Evolutionary conservation across 129 eudicot species (phyloP).

Genomic region (Flaveria brownii): DNA sequence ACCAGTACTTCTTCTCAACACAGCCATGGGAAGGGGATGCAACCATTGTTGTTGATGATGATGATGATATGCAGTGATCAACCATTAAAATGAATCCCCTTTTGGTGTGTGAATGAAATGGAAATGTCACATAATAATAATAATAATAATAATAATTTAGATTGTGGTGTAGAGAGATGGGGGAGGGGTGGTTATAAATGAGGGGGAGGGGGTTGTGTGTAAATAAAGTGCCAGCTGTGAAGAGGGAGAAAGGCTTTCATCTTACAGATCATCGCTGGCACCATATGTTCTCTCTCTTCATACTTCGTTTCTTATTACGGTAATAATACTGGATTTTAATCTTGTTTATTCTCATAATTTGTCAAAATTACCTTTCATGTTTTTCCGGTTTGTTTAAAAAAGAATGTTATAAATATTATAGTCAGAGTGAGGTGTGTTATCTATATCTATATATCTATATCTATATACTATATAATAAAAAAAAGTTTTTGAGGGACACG

Average conservation of each 20-base stretch:
- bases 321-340: too few species aligned
- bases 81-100: slow-evolving; percentile 10
- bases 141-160: not conserved
- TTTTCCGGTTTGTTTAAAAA: too few species aligned
- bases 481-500: too few species aligned
- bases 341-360: too few species aligned
- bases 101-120: slow-evolving; percentile 1
- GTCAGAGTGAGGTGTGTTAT: too few species aligned
- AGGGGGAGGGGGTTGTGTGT: slow-evolving; percentile 17
- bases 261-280: not conserved
- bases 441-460: too few species aligned
- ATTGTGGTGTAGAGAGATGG: not conserved
- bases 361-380: too few species aligned
- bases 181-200: slow-evolving; percentile 10
- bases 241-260: not conserved
- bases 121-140: too few species aligned
- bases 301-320: not conserved
- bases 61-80: slow-evolving; percentile 2
- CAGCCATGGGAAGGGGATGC: slow-evolving; percentile 57
- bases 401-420: too few species aligned
- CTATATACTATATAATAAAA: too few species aligned
- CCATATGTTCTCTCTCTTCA: not conserved
- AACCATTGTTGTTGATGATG: slow-evolving; percentile 36
- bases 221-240: slow-evolving; percentile 5
- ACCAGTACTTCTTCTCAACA: slow-evolving; percentile 84